Percentiles rank a stretch among this genome's conserved stretches.
These are phyloP conservation scores for Puya raimondii DNA, from an alignment of 176 grass and related monocot genomes.

Conservation along the genomic window DNA sequence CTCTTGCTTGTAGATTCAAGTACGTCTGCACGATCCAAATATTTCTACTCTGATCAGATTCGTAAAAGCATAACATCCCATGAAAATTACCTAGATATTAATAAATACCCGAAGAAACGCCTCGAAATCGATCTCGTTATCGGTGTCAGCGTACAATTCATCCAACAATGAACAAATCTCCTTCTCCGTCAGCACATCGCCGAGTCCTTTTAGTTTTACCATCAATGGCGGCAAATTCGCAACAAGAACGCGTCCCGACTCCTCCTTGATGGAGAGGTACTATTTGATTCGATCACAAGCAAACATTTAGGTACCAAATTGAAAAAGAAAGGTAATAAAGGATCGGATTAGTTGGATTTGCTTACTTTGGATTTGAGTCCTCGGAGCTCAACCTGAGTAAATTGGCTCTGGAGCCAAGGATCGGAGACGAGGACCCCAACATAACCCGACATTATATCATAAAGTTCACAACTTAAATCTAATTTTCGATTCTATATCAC, in stretches of 20 bases:
- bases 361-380: constrained; percentile 75
- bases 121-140: constrained; percentile 82
- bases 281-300: constrained; percentile 20
- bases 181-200: constrained; percentile 48
- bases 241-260: constrained; percentile 50
- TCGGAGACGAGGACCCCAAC: constrained; percentile 86
- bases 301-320: neutral
- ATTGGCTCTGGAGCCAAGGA: constrained; percentile 89
- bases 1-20: constrained; percentile 59
- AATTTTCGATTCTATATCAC: too few relatives aligned
- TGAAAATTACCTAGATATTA: constrained; percentile 4
- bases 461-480: too few relatives aligned
- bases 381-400: constrained; percentile 98
- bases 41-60: neutral
- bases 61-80: neutral
- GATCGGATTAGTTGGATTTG: neutral
- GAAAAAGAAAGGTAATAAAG: neutral
- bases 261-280: constrained; percentile 61
- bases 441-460: constrained; percentile 56
- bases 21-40: constrained; percentile 44
- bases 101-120: constrained; percentile 67
- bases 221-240: constrained; percentile 64
- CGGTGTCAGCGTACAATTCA: constrained; percentile 52
- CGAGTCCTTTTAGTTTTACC: constrained; percentile 72
- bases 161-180: constrained; percentile 55